Percentiles rank a stretch among this genome's conserved stretches.
Conservation (phyloP, 495 filamentous ascomycete genomes). For the Venustampulla echinocandica region DNA sequence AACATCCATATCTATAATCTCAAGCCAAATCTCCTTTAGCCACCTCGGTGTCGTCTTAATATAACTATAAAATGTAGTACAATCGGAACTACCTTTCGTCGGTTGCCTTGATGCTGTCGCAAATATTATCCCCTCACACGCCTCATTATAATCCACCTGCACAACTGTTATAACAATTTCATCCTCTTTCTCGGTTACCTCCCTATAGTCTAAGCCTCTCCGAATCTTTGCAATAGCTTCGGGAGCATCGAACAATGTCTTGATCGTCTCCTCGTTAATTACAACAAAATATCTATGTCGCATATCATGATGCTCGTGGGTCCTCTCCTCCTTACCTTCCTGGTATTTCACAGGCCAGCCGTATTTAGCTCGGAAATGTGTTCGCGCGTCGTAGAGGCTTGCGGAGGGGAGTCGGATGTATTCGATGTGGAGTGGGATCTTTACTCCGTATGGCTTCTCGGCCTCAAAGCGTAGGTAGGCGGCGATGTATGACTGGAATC, state of each 20-base stretch:
- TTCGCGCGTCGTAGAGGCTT: background rate
- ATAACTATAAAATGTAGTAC: conserved; percentile 4
- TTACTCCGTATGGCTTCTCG: background rate
- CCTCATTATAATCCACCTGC: conserved; percentile 3
- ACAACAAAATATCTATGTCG: background rate
- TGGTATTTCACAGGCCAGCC: background rate
- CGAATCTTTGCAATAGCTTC: background rate
- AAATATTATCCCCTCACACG: background rate
- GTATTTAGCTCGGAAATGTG: background rate
- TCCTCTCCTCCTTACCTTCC: background rate
- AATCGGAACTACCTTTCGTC: background rate
- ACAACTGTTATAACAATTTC: background rate
- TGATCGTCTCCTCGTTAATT: conserved; percentile 1
- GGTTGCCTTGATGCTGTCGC: background rate
- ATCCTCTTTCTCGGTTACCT: background rate
- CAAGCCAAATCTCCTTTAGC: background rate
- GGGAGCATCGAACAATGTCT: background rate
- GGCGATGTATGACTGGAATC: background rate
- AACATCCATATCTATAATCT: background rate
- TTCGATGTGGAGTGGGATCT: background rate
- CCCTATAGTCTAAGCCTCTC: background rate
- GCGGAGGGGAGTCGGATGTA: conserved; percentile 1
- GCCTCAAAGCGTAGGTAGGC: background rate
- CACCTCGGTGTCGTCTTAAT: conserved; percentile 1
- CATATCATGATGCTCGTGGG: background rate